Evolutionary conservation across 1,139 yeast genomes (phyloP), one percentile per base, ranked within the genome.

Genomic region (Taphrina betulina): DNA sequence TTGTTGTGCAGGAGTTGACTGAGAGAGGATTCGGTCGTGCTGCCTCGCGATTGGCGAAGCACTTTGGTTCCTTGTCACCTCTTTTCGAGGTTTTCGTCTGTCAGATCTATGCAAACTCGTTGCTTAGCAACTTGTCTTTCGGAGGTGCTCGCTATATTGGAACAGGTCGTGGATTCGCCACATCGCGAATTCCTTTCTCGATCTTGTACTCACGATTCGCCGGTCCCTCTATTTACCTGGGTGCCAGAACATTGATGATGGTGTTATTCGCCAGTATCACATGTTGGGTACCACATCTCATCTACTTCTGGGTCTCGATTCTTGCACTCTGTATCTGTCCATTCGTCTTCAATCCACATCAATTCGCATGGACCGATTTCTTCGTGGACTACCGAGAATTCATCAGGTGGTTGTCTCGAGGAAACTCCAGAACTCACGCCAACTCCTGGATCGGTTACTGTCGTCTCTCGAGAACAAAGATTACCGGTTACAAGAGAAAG

Each of bases 141-240:
- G 99, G 99, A 76, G 99, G 99, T 78, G 99, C 98, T 63, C 86
- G 97, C 74, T 92, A 92, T 77, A 92, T 92, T 70, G 89, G 97
- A 59, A 92, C 98, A 58, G 98, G 98, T 74, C 88, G 98, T 82
- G 97, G 97, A 73, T 89, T 92, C 70, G 98, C 98, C 40, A 92
- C 97, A 63, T 92, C 97, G 16, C 88, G 98, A 78, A 90, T 90
- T 69, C 97, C 97, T 63, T 92, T 94, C 76, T 85, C 95, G 44
- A 94, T 92, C 58, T 76, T 92, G 71, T 92, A 88, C 72, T 86
- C 97, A 43, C 85, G 98, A 73, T 92, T 94, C 75, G 97, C 98
- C 60, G 95, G 92, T 64, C 89, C 96, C 42, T 89, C 97, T 44
- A 92, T 94, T 69, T 92, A 92, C 72, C 81, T 89, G 81, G 99